A percentile compares a stretch with the other conserved stretches of the same genome.
Evolutionary conservation across 495 filamentous ascomycete genomes (phyloP).

Genomic region (Hypoxylon intermedium): DNA sequence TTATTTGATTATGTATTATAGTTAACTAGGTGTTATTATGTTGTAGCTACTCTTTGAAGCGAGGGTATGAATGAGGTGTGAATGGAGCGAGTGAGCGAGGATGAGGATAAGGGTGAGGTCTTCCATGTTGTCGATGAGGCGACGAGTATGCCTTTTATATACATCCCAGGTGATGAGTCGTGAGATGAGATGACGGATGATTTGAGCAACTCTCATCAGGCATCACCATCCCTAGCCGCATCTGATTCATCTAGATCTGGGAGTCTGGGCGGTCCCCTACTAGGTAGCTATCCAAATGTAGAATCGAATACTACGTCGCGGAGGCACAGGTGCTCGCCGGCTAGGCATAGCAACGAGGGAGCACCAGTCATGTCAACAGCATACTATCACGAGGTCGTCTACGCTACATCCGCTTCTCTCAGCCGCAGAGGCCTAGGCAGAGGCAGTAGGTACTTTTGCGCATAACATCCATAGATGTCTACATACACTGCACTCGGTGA

Average conservation of each 20-base stretch:
- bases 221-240: background rate
- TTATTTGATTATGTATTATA: slow-evolving; percentile 18
- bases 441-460: background rate
- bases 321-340: background rate
- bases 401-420: too few species aligned
- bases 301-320: background rate
- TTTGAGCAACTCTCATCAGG: background rate
- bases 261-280: background rate
- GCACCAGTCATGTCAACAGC: too few species aligned
- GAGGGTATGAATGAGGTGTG: background rate
- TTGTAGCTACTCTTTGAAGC: slow-evolving; percentile 1
- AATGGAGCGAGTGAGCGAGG: slow-evolving; percentile 6
- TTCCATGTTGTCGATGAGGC: slow-evolving; percentile 18
- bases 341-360: background rate
- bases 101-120: slow-evolving; percentile 14
- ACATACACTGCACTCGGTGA: too few species aligned
- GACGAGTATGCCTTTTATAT: slow-evolving; percentile 28
- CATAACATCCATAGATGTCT: background rate
- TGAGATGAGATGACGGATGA: slow-evolving; percentile 16
- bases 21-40: slow-evolving; percentile 9
- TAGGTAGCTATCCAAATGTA: background rate
- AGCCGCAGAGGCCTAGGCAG: background rate
- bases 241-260: slow-evolving; percentile 4
- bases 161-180: background rate
- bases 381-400: too few species aligned